Evolutionary conservation across 1,139 yeast species (phyloP).

Genomic region (Yamadazyma sp.): DNA sequence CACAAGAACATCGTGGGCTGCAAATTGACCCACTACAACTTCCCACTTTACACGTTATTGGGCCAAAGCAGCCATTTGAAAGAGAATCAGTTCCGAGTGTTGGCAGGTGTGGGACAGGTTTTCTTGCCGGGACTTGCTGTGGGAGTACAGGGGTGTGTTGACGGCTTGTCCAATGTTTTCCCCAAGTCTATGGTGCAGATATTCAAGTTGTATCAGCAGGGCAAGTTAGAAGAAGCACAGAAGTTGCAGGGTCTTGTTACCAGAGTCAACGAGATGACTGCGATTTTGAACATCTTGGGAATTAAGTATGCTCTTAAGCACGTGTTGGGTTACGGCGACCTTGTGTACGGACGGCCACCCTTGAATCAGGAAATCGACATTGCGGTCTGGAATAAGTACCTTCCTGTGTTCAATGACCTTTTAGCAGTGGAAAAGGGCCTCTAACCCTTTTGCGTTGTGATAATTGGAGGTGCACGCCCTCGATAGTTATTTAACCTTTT

Average conservation of each 20-base stretch:
- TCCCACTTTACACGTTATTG: slow-evolving; percentile 27
- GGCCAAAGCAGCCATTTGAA: slow-evolving; percentile 35
- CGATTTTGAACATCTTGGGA: slow-evolving; percentile 44
- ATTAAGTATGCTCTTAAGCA: slow-evolving; percentile 37
- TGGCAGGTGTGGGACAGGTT: slow-evolving; percentile 50
- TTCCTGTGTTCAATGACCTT: slow-evolving; percentile 12
- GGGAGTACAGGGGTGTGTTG: slow-evolving; percentile 46
- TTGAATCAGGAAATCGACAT: slow-evolving; percentile 15
- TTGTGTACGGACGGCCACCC: slow-evolving; percentile 18
- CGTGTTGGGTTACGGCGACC: slow-evolving; percentile 20
- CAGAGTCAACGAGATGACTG: slow-evolving; percentile 41
- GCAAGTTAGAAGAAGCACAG: slow-evolving; percentile 37
- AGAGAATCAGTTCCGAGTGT: slow-evolving; percentile 33
- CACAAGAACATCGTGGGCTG: slow-evolving; percentile 42
- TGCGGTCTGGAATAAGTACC: slow-evolving; percentile 14
- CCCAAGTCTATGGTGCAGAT: slow-evolving; percentile 41
- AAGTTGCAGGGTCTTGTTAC: slow-evolving; percentile 39
- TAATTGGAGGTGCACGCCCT: no score
- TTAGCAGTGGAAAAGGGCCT: slow-evolving; percentile 14
- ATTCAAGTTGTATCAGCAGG: slow-evolving; percentile 24
- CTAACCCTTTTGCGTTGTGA: slow-evolving; percentile 2
- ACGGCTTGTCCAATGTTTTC: slow-evolving; percentile 44
- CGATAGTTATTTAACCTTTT: no score
- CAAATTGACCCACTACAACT: slow-evolving; percentile 42
- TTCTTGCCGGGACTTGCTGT: slow-evolving; percentile 43